Percentiles rank a stretch among this genome's conserved stretches.
These are phyloP conservation scores for Starmerella asiatica DNA, from an alignment of 805 yeast genomes.

Conservation along the genomic window DNA sequence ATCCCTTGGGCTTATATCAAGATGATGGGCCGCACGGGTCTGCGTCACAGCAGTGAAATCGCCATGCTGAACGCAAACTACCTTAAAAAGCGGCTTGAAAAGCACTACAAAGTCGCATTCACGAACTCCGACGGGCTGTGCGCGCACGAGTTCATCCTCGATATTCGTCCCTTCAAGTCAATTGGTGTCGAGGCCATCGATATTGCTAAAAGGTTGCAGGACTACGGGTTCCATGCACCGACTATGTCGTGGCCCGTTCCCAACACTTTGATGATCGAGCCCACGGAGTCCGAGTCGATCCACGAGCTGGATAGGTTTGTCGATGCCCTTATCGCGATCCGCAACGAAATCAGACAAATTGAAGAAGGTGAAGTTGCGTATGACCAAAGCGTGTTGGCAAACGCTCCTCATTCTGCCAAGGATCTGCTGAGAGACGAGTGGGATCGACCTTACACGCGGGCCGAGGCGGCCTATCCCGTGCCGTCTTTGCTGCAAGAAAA, in stretches of 20 bases:
- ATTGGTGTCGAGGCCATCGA: constrained; percentile 87
- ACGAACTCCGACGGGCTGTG: constrained; percentile 57
- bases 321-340: constrained; percentile 71
- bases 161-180: constrained; percentile 68
- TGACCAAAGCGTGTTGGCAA: constrained; percentile 48
- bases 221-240: constrained; percentile 97
- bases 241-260: constrained; percentile 98
- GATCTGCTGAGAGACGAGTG: constrained; percentile 63
- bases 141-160: constrained; percentile 94
- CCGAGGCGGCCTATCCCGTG: constrained; percentile 85
- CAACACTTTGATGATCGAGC: constrained; percentile 95
- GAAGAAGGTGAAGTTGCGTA: constrained; percentile 56
- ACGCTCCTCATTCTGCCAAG: constrained; percentile 81
- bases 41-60: constrained; percentile 73
- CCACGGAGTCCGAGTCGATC: constrained; percentile 86
- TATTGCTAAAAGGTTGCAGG: constrained; percentile 92
- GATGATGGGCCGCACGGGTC: constrained; percentile 74
- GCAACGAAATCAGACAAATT: constrained; percentile 64
- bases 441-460: constrained; percentile 84
- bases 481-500: constrained; percentile 59
- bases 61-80: constrained; percentile 95
- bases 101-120: constrained; percentile 64
- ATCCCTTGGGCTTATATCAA: constrained; percentile 92
- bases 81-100: constrained; percentile 67
- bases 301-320: constrained; percentile 84